Base-by-base conservation (phyloP, 257 asterid species). In the Buddleja alternifolia region DNA sequence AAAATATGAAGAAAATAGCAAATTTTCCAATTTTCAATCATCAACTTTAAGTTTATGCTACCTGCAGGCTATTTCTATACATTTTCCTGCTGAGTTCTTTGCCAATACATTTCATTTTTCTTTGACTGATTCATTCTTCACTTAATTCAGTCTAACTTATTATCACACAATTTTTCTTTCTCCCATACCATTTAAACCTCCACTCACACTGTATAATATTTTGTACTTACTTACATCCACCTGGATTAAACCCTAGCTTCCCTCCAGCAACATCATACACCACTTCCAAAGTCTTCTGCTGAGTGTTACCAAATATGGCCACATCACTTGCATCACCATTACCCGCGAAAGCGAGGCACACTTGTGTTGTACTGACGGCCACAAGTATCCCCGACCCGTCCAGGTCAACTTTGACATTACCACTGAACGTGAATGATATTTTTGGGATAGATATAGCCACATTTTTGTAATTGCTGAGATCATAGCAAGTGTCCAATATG, bases 211-310 rank as follows among this genome's bases (percentile, higher is more conserved):
- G 34, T 12, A 29, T 4, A 7, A 3, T 25, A n/a, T 50, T 41
- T 48, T 23, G 8, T 17, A 17, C 32, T 59, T 20, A 76, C 10
- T 68, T 66, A 63, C 96, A 92, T 29, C 92, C 95, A 20, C 54
- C 78, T 5, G 81, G 32, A 10, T 82, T 88, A 46, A 91, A 86
- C 19, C 97, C 97, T 5, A 91, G 75, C 69, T 75, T 84, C 47
- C 88, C 89, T 8, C 90, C 93, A 0, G 84, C 89, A 58, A 92
- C 93, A 69, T 89, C 93, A 56, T 87, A 87, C 20, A 83, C 86
- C 60, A 89, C 91, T 62, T 89, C 88, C 24, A 85, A 44, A 1
- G 89, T 84, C 71, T 80, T 81, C 81, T 92, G 97, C 57, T 89
- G 96, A 42, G 74, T 60, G 45, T 92, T 92, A 4, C 98, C 96